Percentiles rank a stretch among this genome's conserved stretches.
Evolutionary conservation across 1,284 basidiomycete genomes (phyloP).

Genomic region (Ganoderma multipileum): DNA sequence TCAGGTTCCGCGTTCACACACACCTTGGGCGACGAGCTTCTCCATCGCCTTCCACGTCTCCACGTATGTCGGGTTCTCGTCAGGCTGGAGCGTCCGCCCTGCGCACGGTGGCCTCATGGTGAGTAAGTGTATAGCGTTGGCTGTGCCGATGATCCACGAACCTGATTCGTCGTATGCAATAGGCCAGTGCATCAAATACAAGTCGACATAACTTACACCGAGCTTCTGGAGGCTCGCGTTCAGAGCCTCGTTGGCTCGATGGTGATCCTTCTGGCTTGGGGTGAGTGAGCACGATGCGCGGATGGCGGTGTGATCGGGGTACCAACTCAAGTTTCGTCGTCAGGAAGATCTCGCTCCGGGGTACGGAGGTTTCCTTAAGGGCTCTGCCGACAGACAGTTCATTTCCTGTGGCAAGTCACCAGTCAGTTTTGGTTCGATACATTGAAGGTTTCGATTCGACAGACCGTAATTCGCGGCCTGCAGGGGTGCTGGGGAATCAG

Average conservation of each 20-base stretch:
- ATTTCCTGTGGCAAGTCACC: slow-evolving; percentile 40
- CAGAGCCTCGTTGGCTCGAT: slow-evolving; percentile 65
- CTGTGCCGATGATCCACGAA: slow-evolving; percentile 28
- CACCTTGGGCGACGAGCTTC: slow-evolving; percentile 19
- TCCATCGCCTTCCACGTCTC: slow-evolving; percentile 34
- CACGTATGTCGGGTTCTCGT: slow-evolving; percentile 26
- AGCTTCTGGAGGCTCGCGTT: slow-evolving; percentile 62
- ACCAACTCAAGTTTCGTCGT: slow-evolving; percentile 47
- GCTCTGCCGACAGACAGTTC: slow-evolving; percentile 48
- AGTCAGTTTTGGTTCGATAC: background rate
- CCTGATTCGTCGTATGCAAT: slow-evolving; percentile 32
- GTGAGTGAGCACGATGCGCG: slow-evolving; percentile 1
- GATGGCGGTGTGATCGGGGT: background rate
- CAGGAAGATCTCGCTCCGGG: slow-evolving; percentile 51
- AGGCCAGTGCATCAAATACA: slow-evolving; percentile 33
- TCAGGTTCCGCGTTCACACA: slow-evolving; percentile 34
- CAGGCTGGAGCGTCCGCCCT: slow-evolving; percentile 24
- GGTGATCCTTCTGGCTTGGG: slow-evolving; percentile 55
- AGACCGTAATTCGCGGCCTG: slow-evolving; percentile 27
- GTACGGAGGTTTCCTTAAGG: slow-evolving; percentile 45
- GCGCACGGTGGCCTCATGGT: background rate
- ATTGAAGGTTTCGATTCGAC: background rate
- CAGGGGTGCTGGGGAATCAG: slow-evolving; percentile 29
- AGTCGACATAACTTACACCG: slow-evolving; percentile 66
- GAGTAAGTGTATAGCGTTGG: background rate